A percentile compares a stretch with the other conserved stretches of the same genome.
phyloP scores from a whole-genome alignment of 2,329 filamentous ascomycete species.

The Catunica adiposa region DNA sequence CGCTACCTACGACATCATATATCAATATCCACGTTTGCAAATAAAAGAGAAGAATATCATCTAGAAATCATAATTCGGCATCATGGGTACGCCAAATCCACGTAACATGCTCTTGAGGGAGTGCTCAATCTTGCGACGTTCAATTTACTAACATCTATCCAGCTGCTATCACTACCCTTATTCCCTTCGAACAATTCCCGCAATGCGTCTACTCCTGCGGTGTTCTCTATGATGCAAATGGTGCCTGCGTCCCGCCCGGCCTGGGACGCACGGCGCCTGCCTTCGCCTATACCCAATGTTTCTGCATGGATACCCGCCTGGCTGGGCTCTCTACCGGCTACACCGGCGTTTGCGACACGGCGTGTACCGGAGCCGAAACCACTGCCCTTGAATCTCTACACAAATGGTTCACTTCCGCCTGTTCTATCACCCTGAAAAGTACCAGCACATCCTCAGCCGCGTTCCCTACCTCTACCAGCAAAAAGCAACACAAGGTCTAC shows the following conservation, averaged over 20 bases:
- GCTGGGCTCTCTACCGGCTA: conserved; percentile 38
- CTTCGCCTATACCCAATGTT: conserved; percentile 49
- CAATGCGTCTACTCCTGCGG: conserved; percentile 44
- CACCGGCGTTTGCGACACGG: conserved; percentile 43
- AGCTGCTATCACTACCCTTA: conserved; percentile 30
- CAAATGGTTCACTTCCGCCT: conserved; percentile 55
- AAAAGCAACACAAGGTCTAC: conserved; percentile 5
- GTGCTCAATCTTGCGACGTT: neutral
- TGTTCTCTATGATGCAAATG: conserved; percentile 51
- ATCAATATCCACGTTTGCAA: neutral
- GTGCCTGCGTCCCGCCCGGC: conserved; percentile 46
- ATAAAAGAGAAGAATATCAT: neutral
- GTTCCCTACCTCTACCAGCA: neutral
- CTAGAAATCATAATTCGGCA: neutral
- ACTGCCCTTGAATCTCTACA: conserved; percentile 38
- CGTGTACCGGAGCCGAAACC: conserved; percentile 29
- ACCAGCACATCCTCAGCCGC: conserved; percentile 15
- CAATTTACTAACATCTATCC: neutral
- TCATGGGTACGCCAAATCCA: conserved; percentile 5
- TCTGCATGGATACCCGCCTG: conserved; percentile 50
- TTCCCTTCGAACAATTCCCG: conserved; percentile 43
- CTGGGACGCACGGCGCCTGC: conserved; percentile 23
- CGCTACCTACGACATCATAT: neutral
- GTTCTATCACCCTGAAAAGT: conserved; percentile 25
- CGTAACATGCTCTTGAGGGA: too few species aligned